phyloP scores from a whole-genome alignment of 371 early-diverging fungal species.

The Rhizopus microsporus region DNA sequence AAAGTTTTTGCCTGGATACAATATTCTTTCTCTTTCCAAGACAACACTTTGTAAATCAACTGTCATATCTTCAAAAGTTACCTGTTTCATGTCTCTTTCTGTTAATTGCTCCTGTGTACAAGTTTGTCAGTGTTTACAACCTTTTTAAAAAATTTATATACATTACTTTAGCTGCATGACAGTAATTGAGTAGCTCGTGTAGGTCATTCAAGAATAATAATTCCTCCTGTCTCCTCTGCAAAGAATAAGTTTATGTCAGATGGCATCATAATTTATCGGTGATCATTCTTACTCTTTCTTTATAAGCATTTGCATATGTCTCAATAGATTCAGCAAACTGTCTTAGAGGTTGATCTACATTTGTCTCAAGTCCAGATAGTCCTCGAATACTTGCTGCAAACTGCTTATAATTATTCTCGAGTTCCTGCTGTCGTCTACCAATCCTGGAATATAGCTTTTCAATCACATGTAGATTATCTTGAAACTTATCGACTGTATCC shows the following conservation, averaged over 20 bases:
- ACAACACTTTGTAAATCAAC: slow-evolving; percentile 67
- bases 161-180: slow-evolving; percentile 81
- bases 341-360: slow-evolving; percentile 72
- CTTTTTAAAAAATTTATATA: neutral
- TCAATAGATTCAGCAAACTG: slow-evolving; percentile 75
- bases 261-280: neutral
- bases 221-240: slow-evolving; percentile 62
- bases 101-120: slow-evolving; percentile 66
- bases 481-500: slow-evolving; percentile 78
- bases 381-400: slow-evolving; percentile 76
- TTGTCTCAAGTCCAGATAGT: slow-evolving; percentile 82
- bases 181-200: slow-evolving; percentile 88
- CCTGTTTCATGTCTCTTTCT: slow-evolving; percentile 90
- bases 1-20: slow-evolving; percentile 44
- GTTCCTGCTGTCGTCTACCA: slow-evolving; percentile 73
- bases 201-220: slow-evolving; percentile 73
- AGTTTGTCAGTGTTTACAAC: neutral
- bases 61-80: slow-evolving; percentile 87
- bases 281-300: slow-evolving; percentile 59
- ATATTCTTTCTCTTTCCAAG: slow-evolving; percentile 62
- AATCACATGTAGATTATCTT: slow-evolving; percentile 77
- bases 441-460: slow-evolving; percentile 79
- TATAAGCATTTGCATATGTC: slow-evolving; percentile 63
- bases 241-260: neutral
- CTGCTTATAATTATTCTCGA: slow-evolving; percentile 75